Conservation (phyloP, 768 basidiomycete genomes). For the Mycena pura region DNA sequence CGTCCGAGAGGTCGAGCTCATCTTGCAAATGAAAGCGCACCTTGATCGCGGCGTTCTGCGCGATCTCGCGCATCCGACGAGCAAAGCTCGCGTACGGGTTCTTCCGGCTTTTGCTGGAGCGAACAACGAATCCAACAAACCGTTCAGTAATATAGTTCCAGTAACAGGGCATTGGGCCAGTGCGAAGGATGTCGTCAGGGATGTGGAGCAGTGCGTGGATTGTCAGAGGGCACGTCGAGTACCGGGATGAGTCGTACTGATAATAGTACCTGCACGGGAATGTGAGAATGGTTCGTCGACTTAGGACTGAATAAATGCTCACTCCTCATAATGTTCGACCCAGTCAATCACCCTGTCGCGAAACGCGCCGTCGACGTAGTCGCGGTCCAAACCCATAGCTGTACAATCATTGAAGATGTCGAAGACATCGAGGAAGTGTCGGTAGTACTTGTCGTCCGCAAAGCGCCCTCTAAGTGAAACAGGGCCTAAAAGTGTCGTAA, state of each 20-base stretch:
- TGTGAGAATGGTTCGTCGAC: neutral
- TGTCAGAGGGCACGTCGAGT: neutral
- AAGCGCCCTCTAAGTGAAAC: conserved; percentile 1
- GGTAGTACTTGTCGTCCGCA: neutral
- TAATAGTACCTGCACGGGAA: neutral
- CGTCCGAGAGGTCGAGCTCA: neutral
- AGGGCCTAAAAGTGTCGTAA: conserved; percentile 1
- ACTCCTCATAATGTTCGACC: neutral
- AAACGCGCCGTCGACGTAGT: neutral
- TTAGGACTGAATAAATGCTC: neutral
- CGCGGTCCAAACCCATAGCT: neutral
- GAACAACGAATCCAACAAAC: neutral
- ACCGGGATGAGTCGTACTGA: neutral
- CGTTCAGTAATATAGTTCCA: neutral
- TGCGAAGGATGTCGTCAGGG: no score
- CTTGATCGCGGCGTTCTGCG: conserved; percentile 2
- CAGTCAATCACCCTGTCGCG: neutral
- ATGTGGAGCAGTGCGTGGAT: no score
- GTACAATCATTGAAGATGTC: conserved; percentile 1
- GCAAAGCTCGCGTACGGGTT: conserved; percentile 9
- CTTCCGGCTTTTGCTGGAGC: neutral
- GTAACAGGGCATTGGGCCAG: no score
- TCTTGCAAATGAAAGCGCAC: neutral
- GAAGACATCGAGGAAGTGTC: neutral
- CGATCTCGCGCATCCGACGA: conserved; percentile 3